Conservation (phyloP, 768 basidiomycete genomes). For the Mycena capillaripes region DNA sequence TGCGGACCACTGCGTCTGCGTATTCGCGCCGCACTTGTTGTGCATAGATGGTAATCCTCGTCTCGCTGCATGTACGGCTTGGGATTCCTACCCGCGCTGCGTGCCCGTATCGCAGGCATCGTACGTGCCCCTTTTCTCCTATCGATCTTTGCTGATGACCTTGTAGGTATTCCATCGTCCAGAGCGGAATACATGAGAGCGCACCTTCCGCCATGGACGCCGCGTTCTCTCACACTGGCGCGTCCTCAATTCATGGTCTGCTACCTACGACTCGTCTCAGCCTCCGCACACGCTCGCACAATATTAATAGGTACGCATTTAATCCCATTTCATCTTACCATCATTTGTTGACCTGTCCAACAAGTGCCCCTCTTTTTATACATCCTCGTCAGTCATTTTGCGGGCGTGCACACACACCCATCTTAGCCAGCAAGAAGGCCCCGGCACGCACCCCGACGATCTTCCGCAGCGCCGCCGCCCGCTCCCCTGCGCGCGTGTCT, state of each 20-base stretch:
- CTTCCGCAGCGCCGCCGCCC: not conserved
- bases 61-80: too few species aligned
- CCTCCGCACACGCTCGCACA: not conserved
- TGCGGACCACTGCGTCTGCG: not conserved
- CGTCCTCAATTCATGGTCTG: not conserved
- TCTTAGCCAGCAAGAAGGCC: too few species aligned
- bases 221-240: conserved; percentile 11
- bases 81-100: not conserved
- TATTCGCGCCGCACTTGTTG: not conserved
- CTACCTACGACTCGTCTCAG: not conserved
- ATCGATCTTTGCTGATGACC: conserved; percentile 9
- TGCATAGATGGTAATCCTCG: not conserved
- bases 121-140: not conserved
- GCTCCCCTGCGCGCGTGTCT: not conserved
- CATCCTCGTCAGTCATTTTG: too few species aligned
- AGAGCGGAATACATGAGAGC: not conserved
- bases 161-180: conserved; percentile 3
- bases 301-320: not conserved
- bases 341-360: conserved; percentile 6
- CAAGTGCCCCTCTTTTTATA: too few species aligned
- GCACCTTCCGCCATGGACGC: not conserved
- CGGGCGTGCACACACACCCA: too few species aligned
- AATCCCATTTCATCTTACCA: not conserved
- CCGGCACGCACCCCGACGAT: too few species aligned
- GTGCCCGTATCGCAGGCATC: not conserved